These are phyloP conservation scores for Colletotrichum chlorophyti DNA, from an alignment of 2,329 filamentous ascomycete genomes.

Conservation along the genomic window DNA sequence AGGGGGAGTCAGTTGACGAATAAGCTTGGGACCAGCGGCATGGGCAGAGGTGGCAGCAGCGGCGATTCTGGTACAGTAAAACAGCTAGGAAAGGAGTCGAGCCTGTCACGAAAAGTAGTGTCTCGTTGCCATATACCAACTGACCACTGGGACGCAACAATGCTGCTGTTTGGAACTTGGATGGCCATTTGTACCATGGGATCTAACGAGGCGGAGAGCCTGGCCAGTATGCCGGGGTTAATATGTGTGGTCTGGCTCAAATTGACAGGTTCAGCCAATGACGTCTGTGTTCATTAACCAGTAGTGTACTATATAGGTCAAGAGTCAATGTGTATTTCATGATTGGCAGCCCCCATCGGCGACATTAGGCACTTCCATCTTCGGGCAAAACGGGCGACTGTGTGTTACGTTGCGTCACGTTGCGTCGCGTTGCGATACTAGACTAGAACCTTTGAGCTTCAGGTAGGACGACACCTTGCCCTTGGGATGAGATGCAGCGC, in stretches of 20 bases:
- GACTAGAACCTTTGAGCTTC: conserved; percentile 1
- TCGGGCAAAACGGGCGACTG: conserved; percentile 17
- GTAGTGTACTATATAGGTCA: no score
- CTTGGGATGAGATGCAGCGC: no score
- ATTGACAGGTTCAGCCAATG: conserved; percentile 7
- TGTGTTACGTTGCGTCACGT: conserved; percentile 19
- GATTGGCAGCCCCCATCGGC: no score
- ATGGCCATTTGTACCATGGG: conserved; percentile 16
- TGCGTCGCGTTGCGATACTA: conserved; percentile 13
- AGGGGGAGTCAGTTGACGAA: conserved; percentile 14
- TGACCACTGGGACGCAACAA: conserved; percentile 23
- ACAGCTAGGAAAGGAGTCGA: conserved; percentile 6
- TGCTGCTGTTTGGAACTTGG: conserved; percentile 14
- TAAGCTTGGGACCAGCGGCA: conserved; percentile 21
- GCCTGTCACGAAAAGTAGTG: conserved; percentile 10
- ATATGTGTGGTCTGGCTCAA: not conserved
- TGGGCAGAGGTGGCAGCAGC: conserved; percentile 13
- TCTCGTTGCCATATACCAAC: conserved; percentile 4
- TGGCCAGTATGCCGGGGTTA: not conserved
- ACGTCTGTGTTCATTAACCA: no score
- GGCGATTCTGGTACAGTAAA: not conserved
- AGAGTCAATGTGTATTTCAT: no score
- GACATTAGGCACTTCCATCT: no score
- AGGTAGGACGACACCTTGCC: not conserved
- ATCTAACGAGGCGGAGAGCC: conserved; percentile 26